These are phyloP conservation scores for Postia placenta DNA, from an alignment of 768 basidiomycete genomes.

Conservation along the genomic window DNA sequence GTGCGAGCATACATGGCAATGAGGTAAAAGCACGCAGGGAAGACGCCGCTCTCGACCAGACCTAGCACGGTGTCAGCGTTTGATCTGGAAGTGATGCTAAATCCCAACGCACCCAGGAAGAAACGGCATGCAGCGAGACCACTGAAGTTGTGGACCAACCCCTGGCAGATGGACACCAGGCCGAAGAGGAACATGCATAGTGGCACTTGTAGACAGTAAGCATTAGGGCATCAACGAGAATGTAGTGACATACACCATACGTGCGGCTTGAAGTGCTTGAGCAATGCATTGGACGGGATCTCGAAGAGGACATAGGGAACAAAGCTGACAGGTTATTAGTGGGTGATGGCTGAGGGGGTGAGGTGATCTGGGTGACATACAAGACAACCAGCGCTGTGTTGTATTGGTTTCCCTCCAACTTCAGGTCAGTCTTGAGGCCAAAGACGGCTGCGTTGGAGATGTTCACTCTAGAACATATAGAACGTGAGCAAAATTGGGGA, in stretches of 20 bases:
- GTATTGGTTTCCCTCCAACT: conserved; percentile 22
- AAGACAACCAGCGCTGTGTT: conserved; percentile 28
- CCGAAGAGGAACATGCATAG: conserved; percentile 33
- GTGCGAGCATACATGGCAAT: conserved; percentile 3
- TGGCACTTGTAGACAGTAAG: conserved; percentile 26
- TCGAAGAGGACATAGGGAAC: conserved; percentile 29
- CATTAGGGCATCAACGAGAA: background rate
- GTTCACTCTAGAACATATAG: conserved; percentile 20
- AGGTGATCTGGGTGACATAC: conserved; percentile 12
- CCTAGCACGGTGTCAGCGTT: conserved; percentile 10
- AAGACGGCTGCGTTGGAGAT: conserved; percentile 27
- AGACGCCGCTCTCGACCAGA: conserved; percentile 24
- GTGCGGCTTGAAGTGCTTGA: conserved; percentile 31
- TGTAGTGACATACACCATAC: conserved; percentile 22
- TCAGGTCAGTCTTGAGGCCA: conserved; percentile 24
- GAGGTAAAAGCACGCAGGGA: conserved; percentile 19
- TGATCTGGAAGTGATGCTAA: conserved; percentile 2
- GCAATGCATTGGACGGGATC: conserved; percentile 28
- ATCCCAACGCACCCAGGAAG: conserved; percentile 24
- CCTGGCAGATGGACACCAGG: conserved; percentile 27
- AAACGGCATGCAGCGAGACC: conserved; percentile 34
- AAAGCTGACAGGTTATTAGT: conserved; percentile 15
- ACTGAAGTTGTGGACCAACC: conserved; percentile 24
- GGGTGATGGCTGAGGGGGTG: background rate
- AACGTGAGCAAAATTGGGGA: background rate